Evolutionary conservation across 768 basidiomycete genomes (phyloP), one percentile per base, ranked within the genome.

Genomic region (Dictyophora rubrovolvata): DNA sequence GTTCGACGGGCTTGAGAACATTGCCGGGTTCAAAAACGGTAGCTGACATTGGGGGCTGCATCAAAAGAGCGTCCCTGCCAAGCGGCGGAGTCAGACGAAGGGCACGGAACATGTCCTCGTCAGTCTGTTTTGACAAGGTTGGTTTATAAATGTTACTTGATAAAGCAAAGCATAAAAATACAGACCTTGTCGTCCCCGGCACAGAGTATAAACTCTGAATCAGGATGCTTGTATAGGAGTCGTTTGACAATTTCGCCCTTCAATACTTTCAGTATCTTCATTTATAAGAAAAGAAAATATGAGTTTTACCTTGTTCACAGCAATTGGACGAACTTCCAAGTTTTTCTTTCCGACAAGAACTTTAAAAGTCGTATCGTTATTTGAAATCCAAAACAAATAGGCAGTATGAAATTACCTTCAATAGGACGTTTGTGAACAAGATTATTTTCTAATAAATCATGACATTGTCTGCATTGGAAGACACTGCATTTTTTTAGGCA

Each of bases 91-190:
- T 87, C 62, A 86, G 75, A 21, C 82, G 78, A 0, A 95, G 77
- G 0, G 91, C 80, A 63, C 93, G 86, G 87, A 97, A 97, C 95
- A 99, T 99, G 75, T 99, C 95, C 74, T 99, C 95, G 75, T 97
- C 93, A 52, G 94, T 94, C 89, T 88, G 64, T 12, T 48, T 50
- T 46, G 20, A 48, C 33, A 46, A 34, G 48, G 23, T 59, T 20
- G 22, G 48, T 17, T 22, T 12, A 14, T 12, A 14, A 14, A 7
- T 37, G 7, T 37, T 14, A 37, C 7, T 8, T 9, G 22, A 50
- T 47, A 57, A 34, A 58, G 54, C 54, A 56, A 28, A 57, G 23
- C 23, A 28, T 12, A 14, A 12, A 6, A 22, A 51, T 53, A 47
- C 60, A 36, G 61, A 88, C 89, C 83, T 97, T 99, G 76, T 99